Evolutionary conservation across 495 filamentous ascomycete species (phyloP), one percentile per base, ranked within the genome.

Genomic region (Penicillium subrubescens): DNA sequence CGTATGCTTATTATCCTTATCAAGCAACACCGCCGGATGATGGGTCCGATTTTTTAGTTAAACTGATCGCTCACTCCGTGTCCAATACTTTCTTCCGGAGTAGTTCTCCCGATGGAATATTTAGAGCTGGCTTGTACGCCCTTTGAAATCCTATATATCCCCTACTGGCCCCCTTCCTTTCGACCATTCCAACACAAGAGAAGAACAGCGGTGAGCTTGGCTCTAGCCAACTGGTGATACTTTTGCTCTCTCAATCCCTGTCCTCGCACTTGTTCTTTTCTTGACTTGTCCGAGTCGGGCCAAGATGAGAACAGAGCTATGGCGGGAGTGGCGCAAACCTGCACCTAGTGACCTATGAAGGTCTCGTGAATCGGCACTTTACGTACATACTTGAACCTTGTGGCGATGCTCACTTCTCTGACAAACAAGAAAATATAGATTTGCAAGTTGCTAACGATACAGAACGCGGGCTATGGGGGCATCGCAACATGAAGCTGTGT

Each of bases 401-500:
- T 41, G 19, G 15, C 4, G 44, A 23, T 1, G 44, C 19, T 23
- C 15, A 12, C 19, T 25, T 19, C 44, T 4, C 44, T 48, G n/a
- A 10, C 33, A 33, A 27, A 56, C 29, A 52, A 29, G 21, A 31
- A 52, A 31, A 46, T 35, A 37, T 14, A 25, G 39, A 34, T 25
- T 31, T n/a, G 48, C 25, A 15, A 29, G 25, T 15, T 52, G 48
- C 48, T 52, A 52, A 31, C 23, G 3, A 52, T 31, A 29, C 27
- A 27, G 48, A 51, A 31, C 17, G 37, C 3, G 8, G 12, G 19
- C 46, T 67, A 73, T 25, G 71, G 71, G 15, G 71, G 71, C 62
- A 71, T 61, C 11, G 71, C 71, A 57, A 69, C 69, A 55, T 67
- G 60, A 46, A 73, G 67, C 59, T 73, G 60, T 37, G 61, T 63